Base-by-base conservation (phyloP, 2,329 filamentous ascomycete genomes). In the Blastomyces silverae region DNA sequence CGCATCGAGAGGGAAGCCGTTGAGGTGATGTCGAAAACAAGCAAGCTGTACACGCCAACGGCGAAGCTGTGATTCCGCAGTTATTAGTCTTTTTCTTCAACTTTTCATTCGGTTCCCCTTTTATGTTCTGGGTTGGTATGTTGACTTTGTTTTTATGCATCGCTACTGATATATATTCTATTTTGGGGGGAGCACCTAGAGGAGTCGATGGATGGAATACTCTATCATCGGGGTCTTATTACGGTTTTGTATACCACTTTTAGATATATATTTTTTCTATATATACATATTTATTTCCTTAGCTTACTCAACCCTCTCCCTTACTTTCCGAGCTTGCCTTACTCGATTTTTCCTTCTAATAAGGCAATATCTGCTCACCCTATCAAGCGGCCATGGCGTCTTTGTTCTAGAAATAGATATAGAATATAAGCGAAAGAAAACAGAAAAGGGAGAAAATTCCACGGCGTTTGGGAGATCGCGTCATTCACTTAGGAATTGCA, bases 1-100 rank as follows among this genome's bases (percentile, higher is more conserved):
- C 84, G 90, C 65, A 92, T 94, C 70, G 89, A 92, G 80, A 87
- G 82, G 74, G 90, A 93, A 76, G 90, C 90, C 0, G 83, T 89
- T 73, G 82, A 85, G 65, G 82, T 88, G 3, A 79, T 92, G 67
- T 82, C 78, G 71, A 84, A 86, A 72, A 85, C 84, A 66, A 79
- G 83, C 62, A 75, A 81, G 34, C 78, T 90, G 61, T 79, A 87
- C 67, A 63, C 58, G 13, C 64, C 67, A 46, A 20, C 63, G 25
- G 60, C 59, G 50, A 61, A 52, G 25, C 44, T 61, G 22, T 61
- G 44, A 61, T 48, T 22, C 20, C 4, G n/a, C 22, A n/a, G 4
- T 50, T 37, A 34, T 28, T 17, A 39, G 11, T 52, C 39, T 61
- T 48, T 50, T 50, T 10, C 15, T 50, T 15, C 8, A 20, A 25